A percentile compares a stretch with the other conserved stretches of the same genome.
Conservation (phyloP, 345 rosid genomes). For the Pugionium dolabratum region DNA sequence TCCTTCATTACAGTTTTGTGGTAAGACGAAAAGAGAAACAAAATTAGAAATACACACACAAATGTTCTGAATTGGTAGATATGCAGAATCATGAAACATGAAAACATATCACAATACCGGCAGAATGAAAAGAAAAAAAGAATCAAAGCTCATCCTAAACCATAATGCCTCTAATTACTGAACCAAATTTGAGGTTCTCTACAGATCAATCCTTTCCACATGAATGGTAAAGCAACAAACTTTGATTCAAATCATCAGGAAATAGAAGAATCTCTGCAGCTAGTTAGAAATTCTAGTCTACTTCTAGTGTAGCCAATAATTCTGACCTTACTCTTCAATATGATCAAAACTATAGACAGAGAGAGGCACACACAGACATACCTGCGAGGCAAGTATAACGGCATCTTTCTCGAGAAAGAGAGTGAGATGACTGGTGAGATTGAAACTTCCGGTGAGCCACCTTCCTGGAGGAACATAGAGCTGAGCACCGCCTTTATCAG, state of each 20-base stretch:
- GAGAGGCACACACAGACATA: constrained; percentile 14
- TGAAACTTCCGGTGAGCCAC: constrained; percentile 59
- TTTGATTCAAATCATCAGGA: not conserved
- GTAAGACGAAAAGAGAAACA: not conserved
- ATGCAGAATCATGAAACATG: no score
- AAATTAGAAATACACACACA: no score
- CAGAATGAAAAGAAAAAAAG: no score
- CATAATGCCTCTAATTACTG: not conserved
- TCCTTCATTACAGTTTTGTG: constrained; percentile 37
- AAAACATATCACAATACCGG: no score
- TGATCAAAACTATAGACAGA: constrained; percentile 13
- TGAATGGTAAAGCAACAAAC: constrained; percentile 11
- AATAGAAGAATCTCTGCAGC: not conserved
- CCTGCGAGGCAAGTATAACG: constrained; percentile 56
- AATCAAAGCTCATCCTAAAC: not conserved
- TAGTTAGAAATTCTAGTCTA: not conserved
- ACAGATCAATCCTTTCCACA: constrained; percentile 3
- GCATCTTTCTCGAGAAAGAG: constrained; percentile 60
- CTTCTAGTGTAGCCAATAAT: not conserved
- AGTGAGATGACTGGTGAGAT: constrained; percentile 57
- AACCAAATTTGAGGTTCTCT: not conserved
- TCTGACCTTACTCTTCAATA: not conserved
- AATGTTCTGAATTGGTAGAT: not conserved
- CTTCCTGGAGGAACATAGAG: constrained; percentile 57
- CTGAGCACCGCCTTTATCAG: constrained; percentile 60